These are phyloP conservation scores for Pseudogymnoascus sp. DNA, from an alignment of 2,329 filamentous ascomycete species.

Conservation along the genomic window DNA sequence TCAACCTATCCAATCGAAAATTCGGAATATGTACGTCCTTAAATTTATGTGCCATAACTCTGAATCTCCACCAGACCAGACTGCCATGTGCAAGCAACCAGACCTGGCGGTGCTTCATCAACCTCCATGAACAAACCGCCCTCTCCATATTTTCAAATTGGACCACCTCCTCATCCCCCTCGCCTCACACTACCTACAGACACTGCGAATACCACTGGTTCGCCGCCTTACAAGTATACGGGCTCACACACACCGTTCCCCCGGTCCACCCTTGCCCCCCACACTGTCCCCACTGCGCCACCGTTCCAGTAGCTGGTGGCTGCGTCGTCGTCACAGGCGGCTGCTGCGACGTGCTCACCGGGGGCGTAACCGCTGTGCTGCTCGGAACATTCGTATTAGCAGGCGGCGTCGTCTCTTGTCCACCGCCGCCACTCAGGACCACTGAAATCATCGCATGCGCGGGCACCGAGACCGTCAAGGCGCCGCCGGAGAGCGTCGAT, in stretches of 20 bases:
- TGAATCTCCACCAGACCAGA: background rate
- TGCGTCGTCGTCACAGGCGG: slow-evolving; percentile 1
- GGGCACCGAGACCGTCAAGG: background rate
- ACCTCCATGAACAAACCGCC: background rate
- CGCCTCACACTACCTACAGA: slow-evolving; percentile 21
- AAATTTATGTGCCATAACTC: background rate
- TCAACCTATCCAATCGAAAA: background rate
- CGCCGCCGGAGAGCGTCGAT: background rate
- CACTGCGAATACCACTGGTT: slow-evolving; percentile 34
- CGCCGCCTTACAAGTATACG: slow-evolving; percentile 27
- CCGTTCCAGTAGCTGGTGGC: slow-evolving; percentile 13
- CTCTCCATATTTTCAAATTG: background rate
- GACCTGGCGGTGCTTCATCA: background rate
- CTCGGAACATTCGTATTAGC: background rate
- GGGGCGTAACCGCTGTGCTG: background rate
- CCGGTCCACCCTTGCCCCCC: slow-evolving; percentile 29
- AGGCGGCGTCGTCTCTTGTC: background rate
- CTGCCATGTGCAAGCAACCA: background rate
- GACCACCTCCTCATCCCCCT: background rate
- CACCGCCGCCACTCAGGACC: background rate
- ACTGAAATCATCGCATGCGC: background rate
- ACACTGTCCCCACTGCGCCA: slow-evolving; percentile 28
- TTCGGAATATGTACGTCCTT: background rate
- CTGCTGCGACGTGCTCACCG: slow-evolving; percentile 1
- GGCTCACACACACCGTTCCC: slow-evolving; percentile 26